Evolutionary conservation across 2,329 filamentous ascomycete genomes (phyloP), one percentile per base, ranked within the genome.

Genomic region (Trichoderma hamatum): DNA sequence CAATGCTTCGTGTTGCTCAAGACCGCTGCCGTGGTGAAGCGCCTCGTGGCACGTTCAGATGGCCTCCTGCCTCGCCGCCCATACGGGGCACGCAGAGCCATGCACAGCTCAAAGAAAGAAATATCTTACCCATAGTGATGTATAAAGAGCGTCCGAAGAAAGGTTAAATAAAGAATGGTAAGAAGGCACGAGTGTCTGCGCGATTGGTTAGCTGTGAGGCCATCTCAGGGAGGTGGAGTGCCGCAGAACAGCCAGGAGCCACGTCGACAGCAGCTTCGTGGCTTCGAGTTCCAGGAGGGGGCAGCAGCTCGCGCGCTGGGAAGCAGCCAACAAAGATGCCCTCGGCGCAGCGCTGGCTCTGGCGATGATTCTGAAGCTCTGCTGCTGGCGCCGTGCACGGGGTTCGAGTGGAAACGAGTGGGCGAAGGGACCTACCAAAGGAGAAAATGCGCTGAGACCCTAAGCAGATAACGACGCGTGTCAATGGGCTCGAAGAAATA

Each of bases 41-140:
- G 39, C 72, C 73, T 75, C 72, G 73, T 75, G 70, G 72, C 61
- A 69, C 65, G 67, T 64, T 70, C 32, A 67, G 69, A 65, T 56
- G 59, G 26, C 69, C 66, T 65, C 60, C n/a, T 58, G 65, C 39
- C 52, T 39, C 56, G 60, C 34, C 54, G 61, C 30, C 39, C 73
- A 70, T 73, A 61, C 58, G 69, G 11, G 19, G 26, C 61, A 72
- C 74, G 75, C 73, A 67, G 65, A 68, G 67, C 66, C 70, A 69
- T 67, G 70, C 54, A 59, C 49, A 72, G 64, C 56, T 59, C 11
- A 68, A 71, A 72, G 75, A 80, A 79, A 76, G 74, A 75, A 68
- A 68, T 67, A 72, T 76, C 80, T 81, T 81, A 81, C 80, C 80
- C 80, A 81, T 81, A 77, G 76, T 75, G 75, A 80, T 78, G 71